Conservation (phyloP, 768 basidiomycete species). For the Mycena kentingensis region DNA sequence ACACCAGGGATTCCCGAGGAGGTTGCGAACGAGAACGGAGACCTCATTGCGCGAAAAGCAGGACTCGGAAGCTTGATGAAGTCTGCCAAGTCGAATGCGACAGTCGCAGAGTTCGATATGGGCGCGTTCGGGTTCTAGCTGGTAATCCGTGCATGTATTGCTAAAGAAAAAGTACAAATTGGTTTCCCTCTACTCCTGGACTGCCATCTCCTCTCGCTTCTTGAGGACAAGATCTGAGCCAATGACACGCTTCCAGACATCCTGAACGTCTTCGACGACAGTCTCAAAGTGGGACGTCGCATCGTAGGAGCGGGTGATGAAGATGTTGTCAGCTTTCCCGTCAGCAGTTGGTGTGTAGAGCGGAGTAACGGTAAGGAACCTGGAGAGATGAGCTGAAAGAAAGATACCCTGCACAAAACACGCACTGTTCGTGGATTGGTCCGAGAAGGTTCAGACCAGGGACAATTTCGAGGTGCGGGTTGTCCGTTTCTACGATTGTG, state of each 20-base stretch:
- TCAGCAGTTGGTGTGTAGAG: constrained; percentile 86
- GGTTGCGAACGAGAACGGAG: constrained; percentile 53
- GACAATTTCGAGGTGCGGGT: constrained; percentile 88
- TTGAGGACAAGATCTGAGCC: constrained; percentile 81
- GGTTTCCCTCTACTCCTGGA: constrained; percentile 43
- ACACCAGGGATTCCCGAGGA: constrained; percentile 31
- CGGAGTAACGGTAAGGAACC: constrained; percentile 88
- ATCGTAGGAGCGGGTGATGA: constrained; percentile 97
- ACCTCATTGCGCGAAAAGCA: constrained; percentile 65
- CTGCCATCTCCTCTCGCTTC: constrained; percentile 80
- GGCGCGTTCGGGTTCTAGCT: constrained; percentile 58
- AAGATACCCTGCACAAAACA: constrained; percentile 8
- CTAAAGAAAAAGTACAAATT: constrained; percentile 16
- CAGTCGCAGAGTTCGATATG: constrained; percentile 90
- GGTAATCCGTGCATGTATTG: constrained; percentile 1
- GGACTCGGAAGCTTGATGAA: constrained; percentile 86
- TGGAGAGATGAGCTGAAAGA: constrained; percentile 33
- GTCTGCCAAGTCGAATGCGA: constrained; percentile 85
- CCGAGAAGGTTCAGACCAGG: constrained; percentile 92
- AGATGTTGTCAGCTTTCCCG: constrained; percentile 87
- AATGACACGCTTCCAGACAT: constrained; percentile 90
- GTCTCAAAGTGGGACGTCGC: constrained; percentile 99
- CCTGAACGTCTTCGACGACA: constrained; percentile 94
- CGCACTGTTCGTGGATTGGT: constrained; percentile 90
- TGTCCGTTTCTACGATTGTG: constrained; percentile 94